Evolutionary conservation across 129 eudicot species (phyloP), one percentile per base, ranked within the genome.

Genomic region (Kitagawia praeruptora): DNA sequence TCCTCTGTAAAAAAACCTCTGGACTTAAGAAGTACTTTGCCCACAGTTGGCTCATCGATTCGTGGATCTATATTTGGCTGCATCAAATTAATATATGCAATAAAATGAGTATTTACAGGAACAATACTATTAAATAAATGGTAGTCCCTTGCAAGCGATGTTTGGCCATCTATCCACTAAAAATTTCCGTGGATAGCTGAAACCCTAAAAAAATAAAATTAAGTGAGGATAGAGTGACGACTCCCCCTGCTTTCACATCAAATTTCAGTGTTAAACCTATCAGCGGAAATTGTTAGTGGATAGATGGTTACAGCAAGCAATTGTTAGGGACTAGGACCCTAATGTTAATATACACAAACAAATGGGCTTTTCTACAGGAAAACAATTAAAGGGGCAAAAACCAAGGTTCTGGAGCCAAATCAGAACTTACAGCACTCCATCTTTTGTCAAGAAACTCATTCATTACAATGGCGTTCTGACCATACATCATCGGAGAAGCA

Each of bases 11-110:
- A 91, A 89, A 93, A 89, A 81, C 93, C 93, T 81, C 92, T 85
- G 79, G 90, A 49, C 48, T 81, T 84, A 19, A 93, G 88, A 77
- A 93, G 93, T 77, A 77, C 93, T 84, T 84, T 86, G 4, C 98
- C 98, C 58, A 93, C 89, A 6, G 96, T 93, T 18, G 90, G 82
- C 80, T 84, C 89, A 8, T 82, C 14, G 70, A 87, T 85, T 76
- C 90, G 80, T 31, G 86, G 73, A 44, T 90, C 96, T 5, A 77
- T 82, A 82, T 90, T 92, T 8, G 89, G 93, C 97, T 89, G 89
- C 46, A 75, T 75, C 77, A 75, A 14, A 41, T 75, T 46, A 25
- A n/a, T 0, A 46, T 75, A 31, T 27, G 40, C 41, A 27, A 75
- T 40, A 46, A 41, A 46, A 14, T 46, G 77, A 75, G 40, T 15